These are phyloP conservation scores for Penicillium steckii DNA, from an alignment of 495 filamentous ascomycete species.

Conservation along the genomic window DNA sequence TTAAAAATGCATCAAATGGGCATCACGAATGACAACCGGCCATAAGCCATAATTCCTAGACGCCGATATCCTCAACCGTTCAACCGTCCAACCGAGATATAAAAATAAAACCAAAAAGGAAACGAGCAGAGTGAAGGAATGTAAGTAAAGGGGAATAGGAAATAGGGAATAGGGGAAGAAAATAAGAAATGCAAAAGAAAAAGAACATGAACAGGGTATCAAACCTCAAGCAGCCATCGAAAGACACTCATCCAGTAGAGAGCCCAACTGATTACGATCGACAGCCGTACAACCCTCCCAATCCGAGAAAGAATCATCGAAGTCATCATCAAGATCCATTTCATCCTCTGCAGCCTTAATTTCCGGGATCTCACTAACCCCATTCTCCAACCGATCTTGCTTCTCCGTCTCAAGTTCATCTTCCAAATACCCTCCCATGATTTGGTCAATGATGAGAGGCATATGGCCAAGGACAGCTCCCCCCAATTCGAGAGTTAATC, in stretches of 20 bases:
- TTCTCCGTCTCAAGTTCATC: conserved; percentile 65
- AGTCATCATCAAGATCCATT: conserved; percentile 67
- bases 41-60: conserved; percentile 25
- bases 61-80: conserved; percentile 26
- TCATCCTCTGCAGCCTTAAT: conserved; percentile 43
- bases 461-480: conserved; percentile 74
- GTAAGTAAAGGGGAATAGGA: conserved; percentile 1
- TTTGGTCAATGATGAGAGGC: conserved; percentile 67
- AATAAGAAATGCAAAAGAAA: conserved; percentile 1
- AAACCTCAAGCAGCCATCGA: conserved; percentile 46
- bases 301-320: conserved; percentile 42
- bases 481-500: conserved; percentile 70
- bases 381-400: conserved; percentile 46
- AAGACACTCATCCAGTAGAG: conserved; percentile 65
- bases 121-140: conserved; percentile 11
- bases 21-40: conserved; percentile 6
- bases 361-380: conserved; percentile 22
- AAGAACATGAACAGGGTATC: conserved; percentile 5
- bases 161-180: conserved; percentile 7
- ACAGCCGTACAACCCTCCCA: conserved; percentile 71
- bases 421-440: conserved; percentile 72
- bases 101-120: conserved; percentile 14
- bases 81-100: conserved; percentile 17
- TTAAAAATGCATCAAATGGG: conserved; percentile 25
- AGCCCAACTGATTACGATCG: conserved; percentile 64